Evolutionary conservation across 371 early-diverging fungal genomes (phyloP), one percentile per base, ranked within the genome.

Genomic region (Dinochytrium kinnereticum): DNA sequence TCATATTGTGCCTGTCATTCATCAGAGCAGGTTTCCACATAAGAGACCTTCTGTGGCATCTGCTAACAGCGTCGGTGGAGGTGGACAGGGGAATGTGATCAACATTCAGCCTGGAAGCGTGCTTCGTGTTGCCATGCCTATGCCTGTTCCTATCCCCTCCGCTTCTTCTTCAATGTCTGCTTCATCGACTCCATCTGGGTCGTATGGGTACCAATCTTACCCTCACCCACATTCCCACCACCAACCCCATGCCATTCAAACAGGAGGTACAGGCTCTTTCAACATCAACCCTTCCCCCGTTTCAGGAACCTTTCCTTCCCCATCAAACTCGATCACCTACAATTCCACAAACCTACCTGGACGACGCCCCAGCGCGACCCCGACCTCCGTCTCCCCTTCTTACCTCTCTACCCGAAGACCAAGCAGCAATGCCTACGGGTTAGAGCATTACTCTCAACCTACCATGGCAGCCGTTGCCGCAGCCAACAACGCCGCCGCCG

Each of bases 341-440:
- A n/a, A n/a, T n/a, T n/a, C n/a, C n/a, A n/a, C n/a, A n/a, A n/a
- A n/a, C n/a, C n/a, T n/a, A n/a, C n/a, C n/a, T n/a, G n/a, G n/a
- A 13, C 55, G 55, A 5, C 55, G 55, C 26, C 55, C 55, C 5
- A n/a, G n/a, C n/a, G n/a, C n/a, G n/a, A 26, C 55, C 55, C 26
- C 55, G 5, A 26, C 55, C 55, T 53, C 55, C 26, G n/a, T 53
- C 24, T 13, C 55, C n/a, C 5, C n/a, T 26, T 53, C 55, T 5
- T 53, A 53, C 55, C 55, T 53, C 55, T 53, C 55, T 5, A 53
- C 13, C 55, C 55, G 55, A 7, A 7, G 55, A 7, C 55, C 55
- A n/a, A n/a, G n/a, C 24, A 53, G 55, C 55, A 26, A 13, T 21
- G 49, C 49, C 49, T 21, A 44, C 10, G 13, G 21, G 49, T 21